Base-by-base conservation (phyloP, 1,139 yeast species). In the Nakaseomyces nivariensis region DNA sequence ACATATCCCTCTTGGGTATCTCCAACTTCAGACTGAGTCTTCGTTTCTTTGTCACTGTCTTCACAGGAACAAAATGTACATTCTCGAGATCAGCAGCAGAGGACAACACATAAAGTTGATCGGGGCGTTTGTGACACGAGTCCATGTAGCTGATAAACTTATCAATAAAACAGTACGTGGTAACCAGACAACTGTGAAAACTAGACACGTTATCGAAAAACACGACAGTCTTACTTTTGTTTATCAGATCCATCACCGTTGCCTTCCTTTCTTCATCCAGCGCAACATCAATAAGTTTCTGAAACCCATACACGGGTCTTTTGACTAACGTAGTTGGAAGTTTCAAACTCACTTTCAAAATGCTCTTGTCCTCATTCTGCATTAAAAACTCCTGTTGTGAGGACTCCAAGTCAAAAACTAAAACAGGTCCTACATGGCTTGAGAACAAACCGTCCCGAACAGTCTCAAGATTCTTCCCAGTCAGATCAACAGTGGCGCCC, bases 271-370 rank as follows among this genome's bases (percentile, higher is more conserved):
- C 58, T 17, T 53, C 58, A 33, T 56, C 54, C 27, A 61, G 59
- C 24, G 61, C 53, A 3, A 64, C 56, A 37, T 58, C 57, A 55
- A 53, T 60, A 51, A 66, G 76, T 45, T 79, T 72, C 33, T 67
- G 62, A 49, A 84, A 70, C 33, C 74, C 74, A 59, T 79, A 82
- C 48, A 77, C 78, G 13, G 78, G 73, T 49, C 94, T 73, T 60
- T 81, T 82, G 51, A 85, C 70, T 46, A 85, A 69, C 0, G 92
- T 85, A 37, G 86, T 78, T 1, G 94, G 94, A 26, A 85, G 43
- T 17, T 41, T 41, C 34, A 41, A 13, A 27, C 25, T 29, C 33
- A 41, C 44, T 11, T 41, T 41, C 44, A 41, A 13, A 9, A 41
- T 34, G 11, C 44, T 41, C 44, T 29, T 41, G 34, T 41, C 44